Evolutionary conservation across 75 land plant genomes (phyloP).

Genomic region (Azolla pinnata): DNA sequence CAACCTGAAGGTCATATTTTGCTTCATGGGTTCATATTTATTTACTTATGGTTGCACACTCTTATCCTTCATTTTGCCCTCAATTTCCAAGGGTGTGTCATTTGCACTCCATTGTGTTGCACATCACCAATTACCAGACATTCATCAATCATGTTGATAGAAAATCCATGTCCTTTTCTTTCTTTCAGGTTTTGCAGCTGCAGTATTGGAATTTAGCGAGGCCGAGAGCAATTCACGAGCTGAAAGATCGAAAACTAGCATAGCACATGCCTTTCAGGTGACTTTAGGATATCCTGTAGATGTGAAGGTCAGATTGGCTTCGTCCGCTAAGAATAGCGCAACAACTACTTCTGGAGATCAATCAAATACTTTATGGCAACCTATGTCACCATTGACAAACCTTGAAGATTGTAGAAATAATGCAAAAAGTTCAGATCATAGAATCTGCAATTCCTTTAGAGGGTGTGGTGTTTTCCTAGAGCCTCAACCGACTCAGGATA

Average conservation of each 20-base stretch:
- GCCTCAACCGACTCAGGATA: too few species aligned
- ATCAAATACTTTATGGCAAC: conserved; percentile 5
- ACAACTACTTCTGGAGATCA: conserved; percentile 12
- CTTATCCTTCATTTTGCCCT: too few species aligned
- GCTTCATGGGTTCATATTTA: background rate
- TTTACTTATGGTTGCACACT: too few species aligned
- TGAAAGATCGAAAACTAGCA: conserved; percentile 52
- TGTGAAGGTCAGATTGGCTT: conserved; percentile 39
- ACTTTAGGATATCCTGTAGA: conserved; percentile 54
- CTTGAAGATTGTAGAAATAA: too few species aligned
- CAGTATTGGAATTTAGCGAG: conserved; percentile 50
- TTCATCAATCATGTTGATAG: background rate
- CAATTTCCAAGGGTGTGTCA: too few species aligned
- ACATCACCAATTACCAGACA: too few species aligned
- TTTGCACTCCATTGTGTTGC: too few species aligned
- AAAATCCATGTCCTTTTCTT: background rate
- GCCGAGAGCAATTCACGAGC: conserved; percentile 42
- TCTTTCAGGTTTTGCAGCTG: conserved; percentile 14
- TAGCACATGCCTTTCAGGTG: conserved; percentile 70
- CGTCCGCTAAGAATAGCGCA: conserved; percentile 25
- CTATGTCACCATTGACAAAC: background rate
- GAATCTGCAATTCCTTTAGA: too few species aligned
- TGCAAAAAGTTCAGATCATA: too few species aligned
- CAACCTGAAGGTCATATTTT: too few species aligned
- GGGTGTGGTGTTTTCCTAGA: too few species aligned